Evolutionary conservation across 768 basidiomycete species (phyloP), one percentile per base, ranked within the genome.

Genomic region (Boletus pseudo-olivaceus): DNA sequence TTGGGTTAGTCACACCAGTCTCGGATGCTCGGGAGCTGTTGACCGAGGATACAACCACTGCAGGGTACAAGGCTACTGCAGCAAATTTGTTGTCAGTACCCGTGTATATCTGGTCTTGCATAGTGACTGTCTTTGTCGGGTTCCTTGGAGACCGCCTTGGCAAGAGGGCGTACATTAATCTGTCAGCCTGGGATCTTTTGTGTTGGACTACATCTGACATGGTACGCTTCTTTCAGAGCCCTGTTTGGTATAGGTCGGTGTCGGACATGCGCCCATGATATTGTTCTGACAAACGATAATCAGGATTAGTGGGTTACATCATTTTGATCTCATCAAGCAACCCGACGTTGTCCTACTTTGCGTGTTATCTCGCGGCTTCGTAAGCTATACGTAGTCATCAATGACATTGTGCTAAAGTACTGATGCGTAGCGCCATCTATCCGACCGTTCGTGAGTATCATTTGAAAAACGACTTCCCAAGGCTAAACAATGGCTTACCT

Each of bases 11-110:
- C 20, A n/a, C n/a, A 7, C 27, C 5, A 2, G 12, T 19, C 44
- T 51, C n/a, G 19, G 37, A 42, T 8, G 5, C 56, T 17, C 40
- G 23, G 9, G 3, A 42, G 15, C 11, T 17, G 14, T 20, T 47
- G 44, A 53, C 30, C 12, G 47, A 51, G 26, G 14, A 41, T 43
- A 34, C 39, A 20, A 54, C 52, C 34, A 39, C 23, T 23, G 23
- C 53, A 80, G 85, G 84, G 4, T 87, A 78, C 71, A 67, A 71
- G 37, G 82, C 86, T 11, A 89, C 85, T 1, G 68, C 74, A 26
- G 87, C 88, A 2, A 90, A 91, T 62, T 67, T 91, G 11, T 74
- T 92, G 15, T 87, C 86, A 0, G 87, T 90, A 4, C 88, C 89
- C 2, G 85, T 90, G 29, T 90, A 90, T 63, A 80, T 77, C 6